Evolutionary conservation across 2,329 filamentous ascomycete species (phyloP).

Genomic region (Penicillium paneum): DNA sequence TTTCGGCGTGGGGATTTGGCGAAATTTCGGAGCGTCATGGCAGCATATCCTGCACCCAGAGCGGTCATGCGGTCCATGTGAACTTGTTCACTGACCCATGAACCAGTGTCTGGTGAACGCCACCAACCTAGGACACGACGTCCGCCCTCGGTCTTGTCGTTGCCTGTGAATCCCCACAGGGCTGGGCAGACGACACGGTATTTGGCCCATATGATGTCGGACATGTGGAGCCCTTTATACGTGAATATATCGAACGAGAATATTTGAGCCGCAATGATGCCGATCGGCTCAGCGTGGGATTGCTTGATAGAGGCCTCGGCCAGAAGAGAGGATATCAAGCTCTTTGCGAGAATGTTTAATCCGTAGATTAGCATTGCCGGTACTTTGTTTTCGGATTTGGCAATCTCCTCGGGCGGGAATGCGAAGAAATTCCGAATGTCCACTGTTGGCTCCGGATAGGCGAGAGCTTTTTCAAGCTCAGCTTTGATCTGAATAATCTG

Average conservation of each 20-base stretch:
- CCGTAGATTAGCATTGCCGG: slow-evolving; percentile 70
- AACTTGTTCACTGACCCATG: slow-evolving; percentile 64
- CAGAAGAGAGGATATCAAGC: slow-evolving; percentile 66
- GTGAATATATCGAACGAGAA: slow-evolving; percentile 67
- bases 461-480: slow-evolving; percentile 55
- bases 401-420: slow-evolving; percentile 40
- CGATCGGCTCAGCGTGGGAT: slow-evolving; percentile 70
- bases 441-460: slow-evolving; percentile 53
- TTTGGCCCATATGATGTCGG: slow-evolving; percentile 85
- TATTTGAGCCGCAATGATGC: slow-evolving; percentile 70
- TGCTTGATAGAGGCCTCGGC: slow-evolving; percentile 63
- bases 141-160: slow-evolving; percentile 68
- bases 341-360: slow-evolving; percentile 72
- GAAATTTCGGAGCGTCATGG: slow-evolving; percentile 80
- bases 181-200: slow-evolving; percentile 76
- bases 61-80: slow-evolving; percentile 83
- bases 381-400: slow-evolving; percentile 48
- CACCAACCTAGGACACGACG: slow-evolving; percentile 70
- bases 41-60: slow-evolving; percentile 77
- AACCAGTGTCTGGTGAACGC: slow-evolving; percentile 51
- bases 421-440: slow-evolving; percentile 56
- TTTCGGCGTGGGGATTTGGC: slow-evolving; percentile 65
- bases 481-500: slow-evolving; percentile 47
- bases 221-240: slow-evolving; percentile 65
- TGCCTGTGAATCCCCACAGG: slow-evolving; percentile 77